phyloP scores from a whole-genome alignment of 192 early-diverging fungal genomes.

The Entomortierella beljakovae region DNA sequence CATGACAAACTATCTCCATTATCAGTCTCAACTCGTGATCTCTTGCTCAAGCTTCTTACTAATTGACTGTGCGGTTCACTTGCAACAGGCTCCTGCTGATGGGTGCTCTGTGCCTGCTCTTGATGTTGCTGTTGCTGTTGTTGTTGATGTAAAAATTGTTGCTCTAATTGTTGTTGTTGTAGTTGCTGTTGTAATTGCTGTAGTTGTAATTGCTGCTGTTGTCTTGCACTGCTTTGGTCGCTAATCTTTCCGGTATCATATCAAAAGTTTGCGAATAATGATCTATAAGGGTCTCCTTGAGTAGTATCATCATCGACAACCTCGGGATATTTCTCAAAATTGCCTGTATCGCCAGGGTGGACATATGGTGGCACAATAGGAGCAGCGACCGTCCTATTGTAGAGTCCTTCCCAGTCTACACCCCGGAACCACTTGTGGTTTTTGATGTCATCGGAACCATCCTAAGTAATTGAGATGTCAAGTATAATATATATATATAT shows the following conservation, averaged over 20 bases:
- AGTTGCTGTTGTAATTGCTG: constrained; percentile 2
- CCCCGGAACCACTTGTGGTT: constrained; percentile 94
- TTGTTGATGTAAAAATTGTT: neutral
- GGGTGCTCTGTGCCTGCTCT: neutral
- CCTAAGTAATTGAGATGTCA: too few relatives aligned
- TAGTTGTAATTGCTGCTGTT: constrained; percentile 11
- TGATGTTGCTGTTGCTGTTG: neutral
- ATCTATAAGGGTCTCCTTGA: constrained; percentile 79
- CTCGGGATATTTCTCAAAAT: constrained; percentile 98
- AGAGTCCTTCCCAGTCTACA: constrained; percentile 92
- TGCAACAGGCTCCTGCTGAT: neutral
- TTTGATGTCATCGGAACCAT: constrained; percentile 92
- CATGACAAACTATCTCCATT: neutral
- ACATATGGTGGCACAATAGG: constrained; percentile 92
- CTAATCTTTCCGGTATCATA: constrained; percentile 58
- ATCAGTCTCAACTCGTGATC: constrained; percentile 18
- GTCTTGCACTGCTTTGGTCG: constrained; percentile 40
- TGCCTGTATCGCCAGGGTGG: constrained; percentile 94
- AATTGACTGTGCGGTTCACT: neutral
- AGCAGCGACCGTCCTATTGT: constrained; percentile 79
- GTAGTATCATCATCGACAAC: constrained; percentile 69
- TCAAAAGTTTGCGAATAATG: constrained; percentile 84
- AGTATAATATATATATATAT: too few relatives aligned
- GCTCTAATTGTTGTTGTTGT: constrained; percentile 23
- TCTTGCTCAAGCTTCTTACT: constrained; percentile 5